Evolutionary conservation across 116 monocot genomes (phyloP).

Genomic region (Posidonia oceanica): DNA sequence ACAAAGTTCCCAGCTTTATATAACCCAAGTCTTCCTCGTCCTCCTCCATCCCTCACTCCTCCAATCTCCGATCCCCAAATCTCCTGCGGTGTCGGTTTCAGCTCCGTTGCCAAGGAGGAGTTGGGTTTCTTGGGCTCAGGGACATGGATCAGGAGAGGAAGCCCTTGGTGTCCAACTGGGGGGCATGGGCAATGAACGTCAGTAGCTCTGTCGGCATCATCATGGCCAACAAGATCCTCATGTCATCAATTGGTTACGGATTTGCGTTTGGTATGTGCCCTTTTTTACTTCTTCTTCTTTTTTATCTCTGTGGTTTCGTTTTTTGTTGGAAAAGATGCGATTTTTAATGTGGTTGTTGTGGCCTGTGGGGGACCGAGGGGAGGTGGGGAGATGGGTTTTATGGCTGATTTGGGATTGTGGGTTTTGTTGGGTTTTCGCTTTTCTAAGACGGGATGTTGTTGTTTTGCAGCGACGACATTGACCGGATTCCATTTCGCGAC

Average conservation of each 20-base stretch:
- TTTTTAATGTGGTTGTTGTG: too few relatives aligned
- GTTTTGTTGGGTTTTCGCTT: too few relatives aligned
- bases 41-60: too few relatives aligned
- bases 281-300: neutral
- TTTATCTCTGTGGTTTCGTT: neutral
- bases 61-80: too few relatives aligned
- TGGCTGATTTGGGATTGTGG: neutral
- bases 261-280: conserved; percentile 65
- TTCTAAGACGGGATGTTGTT: neutral
- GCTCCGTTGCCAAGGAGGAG: too few relatives aligned
- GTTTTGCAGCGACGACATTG: conserved; percentile 62
- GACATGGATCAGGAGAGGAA: conserved; percentile 79
- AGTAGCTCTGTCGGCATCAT: conserved; percentile 95
- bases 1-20: too few relatives aligned
- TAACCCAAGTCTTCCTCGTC: too few relatives aligned
- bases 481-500: conserved; percentile 90
- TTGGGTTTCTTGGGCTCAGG: too few relatives aligned
- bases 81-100: too few relatives aligned
- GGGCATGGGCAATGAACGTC: conserved; percentile 97
- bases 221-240: conserved; percentile 97
- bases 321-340: neutral
- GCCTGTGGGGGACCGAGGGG: neutral
- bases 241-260: conserved; percentile 81
- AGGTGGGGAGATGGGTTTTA: neutral
- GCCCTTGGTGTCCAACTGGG: conserved; percentile 64